Base-by-base conservation (phyloP, 2,329 filamentous ascomycete genomes). In the Fusarium mexicanum region DNA sequence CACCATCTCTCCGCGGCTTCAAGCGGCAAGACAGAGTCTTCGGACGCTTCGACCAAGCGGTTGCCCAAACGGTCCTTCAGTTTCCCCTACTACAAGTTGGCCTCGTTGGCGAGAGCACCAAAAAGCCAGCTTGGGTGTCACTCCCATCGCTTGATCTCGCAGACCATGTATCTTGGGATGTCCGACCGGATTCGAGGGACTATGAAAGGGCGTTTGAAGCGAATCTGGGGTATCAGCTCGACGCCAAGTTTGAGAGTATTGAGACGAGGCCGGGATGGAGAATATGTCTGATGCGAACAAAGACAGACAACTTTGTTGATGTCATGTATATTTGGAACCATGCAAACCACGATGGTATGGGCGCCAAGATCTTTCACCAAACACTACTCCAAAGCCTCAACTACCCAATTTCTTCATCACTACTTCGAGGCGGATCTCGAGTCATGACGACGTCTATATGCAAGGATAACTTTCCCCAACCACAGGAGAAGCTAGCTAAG, bases 291-390 rank as follows among this genome's bases (percentile, higher is more conserved):
- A 69, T 69, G 57, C 37, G 65, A 1, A 38, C 65, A 0, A 29
- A 35, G 5, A 43, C 38, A 3, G 31, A 29, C 1, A 20, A 31
- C 1, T 64, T 69, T 3, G 64, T 69, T 14, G 66, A 69, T 7
- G 58, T 38, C 3, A 69, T 69, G 37, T 69, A 55, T 26, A 29
- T 55, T 2, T 69, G 64, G 64, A 69, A 40, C 2, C 66, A 69
- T 12, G 26, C 66, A 0, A 55, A 64, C 3, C 47, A 26, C 1
- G 66, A 69, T 2, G 64, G 66, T 0, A 64, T 64, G 31, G 64
- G 57, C 1, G 48, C 57, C 9, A 69, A 69, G 26, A 44, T 64
- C 20, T 69, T 69, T 8, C 66, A 69, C 0, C 29, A 37, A 12
- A 55, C 48, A 17, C 43, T 69, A 0, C 26, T 63, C 3, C 53